Evolutionary conservation across 768 basidiomycete genomes (phyloP).

Genomic region (Hygrocybe coccinea): DNA sequence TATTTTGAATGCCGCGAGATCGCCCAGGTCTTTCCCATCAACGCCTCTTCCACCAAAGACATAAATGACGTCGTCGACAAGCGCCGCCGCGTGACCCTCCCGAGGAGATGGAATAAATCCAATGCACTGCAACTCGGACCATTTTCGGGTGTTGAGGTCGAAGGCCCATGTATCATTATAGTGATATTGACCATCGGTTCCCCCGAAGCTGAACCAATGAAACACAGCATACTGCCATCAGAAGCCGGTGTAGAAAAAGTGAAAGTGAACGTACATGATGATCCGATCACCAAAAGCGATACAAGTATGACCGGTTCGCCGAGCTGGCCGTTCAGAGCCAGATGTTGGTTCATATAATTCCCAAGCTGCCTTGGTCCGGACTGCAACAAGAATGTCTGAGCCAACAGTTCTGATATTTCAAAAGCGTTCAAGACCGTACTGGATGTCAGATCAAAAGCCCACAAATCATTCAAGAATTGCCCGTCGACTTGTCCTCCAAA

Average conservation of each 20-base stretch:
- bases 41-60: conserved; percentile 96
- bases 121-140: conserved; percentile 93
- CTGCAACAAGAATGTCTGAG: conserved; percentile 35
- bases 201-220: conserved; percentile 68
- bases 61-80: conserved; percentile 97
- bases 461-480: conserved; percentile 89
- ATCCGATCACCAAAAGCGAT: conserved; percentile 79
- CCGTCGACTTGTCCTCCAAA: conserved; percentile 97
- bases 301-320: conserved; percentile 88
- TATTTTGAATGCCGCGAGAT: conserved; percentile 95
- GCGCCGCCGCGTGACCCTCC: conserved; percentile 93
- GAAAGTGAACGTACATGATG: conserved; percentile 59
- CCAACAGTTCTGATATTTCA: background rate
- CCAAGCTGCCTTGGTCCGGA: conserved; percentile 82
- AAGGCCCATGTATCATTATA: conserved; percentile 99
- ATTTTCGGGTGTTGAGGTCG: conserved; percentile 70
- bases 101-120: conserved; percentile 94
- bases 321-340: conserved; percentile 59
- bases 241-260: conserved; percentile 10
- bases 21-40: conserved; percentile 91
- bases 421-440: conserved; percentile 46
- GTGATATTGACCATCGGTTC: conserved; percentile 97
- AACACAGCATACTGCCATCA: background rate
- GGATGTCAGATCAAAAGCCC: conserved; percentile 94
- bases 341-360: conserved; percentile 62